Conservation (phyloP, 352 stramenopile species). For the Aphanomyces invadans region DNA sequence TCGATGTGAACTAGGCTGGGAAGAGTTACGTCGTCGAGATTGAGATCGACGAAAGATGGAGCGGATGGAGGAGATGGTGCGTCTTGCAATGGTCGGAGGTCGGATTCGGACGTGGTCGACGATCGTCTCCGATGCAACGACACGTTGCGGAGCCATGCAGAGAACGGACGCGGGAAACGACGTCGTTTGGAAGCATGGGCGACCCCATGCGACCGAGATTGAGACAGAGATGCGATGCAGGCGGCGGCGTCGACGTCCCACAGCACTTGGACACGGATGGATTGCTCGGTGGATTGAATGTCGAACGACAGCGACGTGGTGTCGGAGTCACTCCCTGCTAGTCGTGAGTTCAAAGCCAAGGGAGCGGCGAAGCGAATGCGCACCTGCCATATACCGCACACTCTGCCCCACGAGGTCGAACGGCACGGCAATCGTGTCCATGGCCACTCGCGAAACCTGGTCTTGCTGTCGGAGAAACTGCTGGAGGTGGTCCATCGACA, state of each 20-base stretch:
- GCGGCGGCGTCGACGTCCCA: not conserved
- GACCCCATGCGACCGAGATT: not conserved
- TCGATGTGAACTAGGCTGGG: no score
- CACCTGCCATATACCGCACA: not conserved
- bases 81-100: no score
- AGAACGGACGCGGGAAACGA: no score
- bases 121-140: no score
- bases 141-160: no score
- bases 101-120: no score
- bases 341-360: not conserved
- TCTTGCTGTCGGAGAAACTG: conserved; percentile 17
- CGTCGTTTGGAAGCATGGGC: not conserved
- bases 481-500: conserved; percentile 12
- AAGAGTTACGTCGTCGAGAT: no score
- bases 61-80: no score
- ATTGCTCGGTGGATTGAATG: not conserved
- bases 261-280: not conserved
- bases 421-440: conserved; percentile 4
- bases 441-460: not conserved
- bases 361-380: not conserved
- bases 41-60: no score
- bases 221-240: not conserved
- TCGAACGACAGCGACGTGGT: not conserved
- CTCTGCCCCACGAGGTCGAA: conserved; percentile 9
- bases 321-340: not conserved